These are phyloP conservation scores for Aspergillus clavatus DNA, from an alignment of 2,329 filamentous ascomycete genomes.

Conservation along the genomic window DNA sequence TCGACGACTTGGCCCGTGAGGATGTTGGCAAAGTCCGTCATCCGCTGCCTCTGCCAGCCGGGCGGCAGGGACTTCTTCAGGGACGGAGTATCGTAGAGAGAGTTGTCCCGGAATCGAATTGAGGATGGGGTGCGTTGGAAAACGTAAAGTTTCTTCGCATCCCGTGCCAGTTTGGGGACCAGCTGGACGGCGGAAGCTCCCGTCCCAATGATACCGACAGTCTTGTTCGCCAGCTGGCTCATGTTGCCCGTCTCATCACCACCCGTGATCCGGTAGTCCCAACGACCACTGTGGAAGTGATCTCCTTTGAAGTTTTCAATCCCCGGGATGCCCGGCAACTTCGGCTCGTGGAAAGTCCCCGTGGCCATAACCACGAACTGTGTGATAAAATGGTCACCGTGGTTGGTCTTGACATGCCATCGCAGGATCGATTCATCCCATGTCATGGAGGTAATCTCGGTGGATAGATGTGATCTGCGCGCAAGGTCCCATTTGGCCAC, in stretches of 20 bases:
- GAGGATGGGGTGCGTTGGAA: constrained; percentile 38
- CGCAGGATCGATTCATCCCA: constrained; percentile 5
- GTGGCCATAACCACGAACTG: constrained; percentile 38
- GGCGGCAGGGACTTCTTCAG: constrained; percentile 2
- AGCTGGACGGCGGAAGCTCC: constrained; percentile 43
- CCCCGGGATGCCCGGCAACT: constrained; percentile 21
- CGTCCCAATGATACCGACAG: constrained; percentile 43
- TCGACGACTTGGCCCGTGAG: constrained; percentile 23
- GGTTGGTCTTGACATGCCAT: constrained; percentile 7
- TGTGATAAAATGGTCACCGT: constrained; percentile 11
- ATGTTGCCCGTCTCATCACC: background rate
- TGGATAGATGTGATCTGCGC: constrained; percentile 45
- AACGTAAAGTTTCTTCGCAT: constrained; percentile 30
- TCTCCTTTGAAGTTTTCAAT: constrained; percentile 19
- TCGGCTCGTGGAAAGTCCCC: constrained; percentile 14
- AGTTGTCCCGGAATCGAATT: constrained; percentile 32
- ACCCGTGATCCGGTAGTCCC: constrained; percentile 17
- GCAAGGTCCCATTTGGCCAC: constrained; percentile 41
- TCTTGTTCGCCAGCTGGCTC: constrained; percentile 25
- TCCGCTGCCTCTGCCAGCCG: constrained; percentile 24
- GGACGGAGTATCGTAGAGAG: constrained; percentile 12
- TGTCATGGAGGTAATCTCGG: constrained; percentile 30
- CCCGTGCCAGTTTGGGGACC: constrained; percentile 30
- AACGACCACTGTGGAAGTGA: constrained; percentile 23
- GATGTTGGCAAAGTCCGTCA: constrained; percentile 26